These are phyloP conservation scores for Miscanthus sacchariflorus DNA, from an alignment of 202 grass and related monocot genomes.

Conservation along the genomic window DNA sequence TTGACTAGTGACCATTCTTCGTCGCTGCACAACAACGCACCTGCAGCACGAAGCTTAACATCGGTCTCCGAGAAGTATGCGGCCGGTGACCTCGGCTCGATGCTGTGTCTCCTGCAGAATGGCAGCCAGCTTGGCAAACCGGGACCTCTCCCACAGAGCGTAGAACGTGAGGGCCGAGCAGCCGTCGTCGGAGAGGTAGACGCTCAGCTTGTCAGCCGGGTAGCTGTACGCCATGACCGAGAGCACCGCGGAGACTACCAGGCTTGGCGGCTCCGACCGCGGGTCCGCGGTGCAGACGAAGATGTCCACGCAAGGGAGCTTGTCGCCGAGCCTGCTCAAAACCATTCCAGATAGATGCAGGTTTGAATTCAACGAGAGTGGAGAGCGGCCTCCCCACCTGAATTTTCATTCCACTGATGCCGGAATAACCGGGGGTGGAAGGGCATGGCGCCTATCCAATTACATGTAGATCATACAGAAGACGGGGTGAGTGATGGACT, in stretches of 20 bases:
- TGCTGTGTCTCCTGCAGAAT: conserved; percentile 50
- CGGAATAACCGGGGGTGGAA: no score
- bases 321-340: conserved; percentile 28
- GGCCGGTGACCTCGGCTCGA: conserved; percentile 60
- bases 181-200: conserved; percentile 73
- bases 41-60: no score
- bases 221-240: conserved; percentile 71
- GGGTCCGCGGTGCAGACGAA: conserved; percentile 70
- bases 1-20: conserved; percentile 57
- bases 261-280: conserved; percentile 53
- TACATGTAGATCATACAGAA: no score
- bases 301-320: conserved; percentile 54
- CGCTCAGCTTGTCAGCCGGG: conserved; percentile 54
- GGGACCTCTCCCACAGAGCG: conserved; percentile 53
- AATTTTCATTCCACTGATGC: no score
- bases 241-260: conserved; percentile 61
- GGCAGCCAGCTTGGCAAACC: conserved; percentile 68
- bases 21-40: neutral
- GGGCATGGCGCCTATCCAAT: no score
- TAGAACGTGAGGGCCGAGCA: conserved; percentile 60
- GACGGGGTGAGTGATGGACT: no score
- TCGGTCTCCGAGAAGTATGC: conserved; percentile 47
- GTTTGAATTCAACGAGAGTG: no score
- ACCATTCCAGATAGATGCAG: neutral
- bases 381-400: no score